Evolutionary conservation across 2,329 filamentous ascomycete genomes (phyloP), one percentile per base, ranked within the genome.

Genomic region (Alternaria incomplexa): DNA sequence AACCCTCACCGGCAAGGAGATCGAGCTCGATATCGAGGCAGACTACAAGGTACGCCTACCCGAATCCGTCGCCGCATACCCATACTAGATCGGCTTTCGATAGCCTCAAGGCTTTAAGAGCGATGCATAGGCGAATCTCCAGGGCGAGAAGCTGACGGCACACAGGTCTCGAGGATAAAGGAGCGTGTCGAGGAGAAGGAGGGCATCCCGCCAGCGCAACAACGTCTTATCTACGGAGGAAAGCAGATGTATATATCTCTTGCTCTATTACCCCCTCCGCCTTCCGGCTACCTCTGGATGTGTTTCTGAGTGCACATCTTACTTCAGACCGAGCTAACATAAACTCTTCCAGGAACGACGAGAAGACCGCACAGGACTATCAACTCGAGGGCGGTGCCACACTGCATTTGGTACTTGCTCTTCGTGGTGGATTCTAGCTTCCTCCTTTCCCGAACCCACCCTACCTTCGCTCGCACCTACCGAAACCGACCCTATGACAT

Each of bases 181-280:
- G 96, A 98, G 83, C 94, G 95, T 76, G 96, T 99, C 59, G 96
- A 99, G 82, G 96, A 99, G 85, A 98, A 98, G 84, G 96, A 98
- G 80, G 96, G 96, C 61, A 99, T 99, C 74, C 95, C 96, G 46
- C 96, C 96, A 1, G 93, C 96, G 17, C 96, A 99, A 83, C 96
- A 99, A 83, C 90, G 96, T 62, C 85, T 99, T 70, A 99, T 99
- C 77, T 97, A 91, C 79, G 93, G 95, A 57, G 96, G 96, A 76
- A 99, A 99, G 85, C 96, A 99, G 81, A 97, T 99, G 96, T 97
- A 74, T 56, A 81, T 63, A 10, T 10, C 10, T 28, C 26, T 26
- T 10, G 8, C 8, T 26, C 22, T 5, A 6, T 6, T 28, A 25
- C 5, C 13, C 12, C 13, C 28, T 26, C 11, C 20, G 9, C 6